These are phyloP conservation scores for Lipomyces spencermartinsiae DNA, from an alignment of 805 yeast genomes.

Conservation along the genomic window DNA sequence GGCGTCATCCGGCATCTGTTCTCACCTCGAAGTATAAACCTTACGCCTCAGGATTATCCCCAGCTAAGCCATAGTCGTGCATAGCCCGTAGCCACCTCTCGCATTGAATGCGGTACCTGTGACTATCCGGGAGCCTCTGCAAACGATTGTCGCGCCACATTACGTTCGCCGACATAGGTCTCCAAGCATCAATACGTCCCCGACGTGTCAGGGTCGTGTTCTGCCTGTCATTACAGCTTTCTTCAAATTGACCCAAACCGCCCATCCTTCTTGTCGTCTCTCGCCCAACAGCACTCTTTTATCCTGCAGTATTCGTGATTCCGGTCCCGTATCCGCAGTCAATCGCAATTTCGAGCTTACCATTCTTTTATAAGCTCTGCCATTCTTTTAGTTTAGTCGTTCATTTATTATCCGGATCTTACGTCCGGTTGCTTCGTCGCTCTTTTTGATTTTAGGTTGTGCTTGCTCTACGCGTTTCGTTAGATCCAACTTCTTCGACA, in stretches of 20 bases:
- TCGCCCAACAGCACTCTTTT: neutral
- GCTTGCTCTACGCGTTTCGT: neutral
- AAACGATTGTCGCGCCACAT: neutral
- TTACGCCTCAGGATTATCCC: too few relatives aligned
- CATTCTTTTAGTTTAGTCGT: slow-evolving; percentile 3
- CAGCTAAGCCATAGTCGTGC: neutral
- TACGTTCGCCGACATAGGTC: neutral
- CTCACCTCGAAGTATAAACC: neutral
- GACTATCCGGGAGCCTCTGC: neutral
- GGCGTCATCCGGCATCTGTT: neutral
- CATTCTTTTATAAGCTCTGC: slow-evolving; percentile 6
- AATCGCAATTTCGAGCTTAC: neutral
- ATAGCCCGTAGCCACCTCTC: neutral
- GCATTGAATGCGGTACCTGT: neutral
- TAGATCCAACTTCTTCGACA: neutral
- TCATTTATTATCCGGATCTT: neutral
- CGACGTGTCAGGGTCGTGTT: neutral
- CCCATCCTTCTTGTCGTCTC: neutral
- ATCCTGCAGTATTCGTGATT: neutral
- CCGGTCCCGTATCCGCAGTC: neutral
- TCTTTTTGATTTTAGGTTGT: neutral
- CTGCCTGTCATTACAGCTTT: neutral
- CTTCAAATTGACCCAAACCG: neutral
- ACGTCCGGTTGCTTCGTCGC: neutral
- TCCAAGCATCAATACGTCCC: neutral